phyloP scores from a whole-genome alignment of 2,329 filamentous ascomycete genomes.

The Aspergillus pseudotamarii region DNA sequence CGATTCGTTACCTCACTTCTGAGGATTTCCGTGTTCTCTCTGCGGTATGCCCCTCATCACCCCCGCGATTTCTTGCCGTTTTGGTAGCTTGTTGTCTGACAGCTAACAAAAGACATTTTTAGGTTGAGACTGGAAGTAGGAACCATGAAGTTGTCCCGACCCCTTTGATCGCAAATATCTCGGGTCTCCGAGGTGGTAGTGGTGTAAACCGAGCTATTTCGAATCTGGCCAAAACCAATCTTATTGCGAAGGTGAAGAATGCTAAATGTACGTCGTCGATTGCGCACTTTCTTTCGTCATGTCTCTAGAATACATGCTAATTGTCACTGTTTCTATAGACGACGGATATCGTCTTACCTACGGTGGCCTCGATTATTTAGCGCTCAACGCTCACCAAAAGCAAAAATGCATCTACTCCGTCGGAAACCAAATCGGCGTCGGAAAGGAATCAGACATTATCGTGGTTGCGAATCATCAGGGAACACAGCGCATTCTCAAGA shows the following conservation, averaged over 20 bases:
- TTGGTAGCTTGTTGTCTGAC: slow-evolving; percentile 28
- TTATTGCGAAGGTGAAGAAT: slow-evolving; percentile 93
- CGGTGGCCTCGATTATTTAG: slow-evolving; percentile 96
- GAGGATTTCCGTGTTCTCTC: slow-evolving; percentile 97
- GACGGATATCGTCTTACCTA: slow-evolving; percentile 97
- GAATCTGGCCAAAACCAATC: slow-evolving; percentile 82
- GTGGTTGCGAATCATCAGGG: slow-evolving; percentile 82
- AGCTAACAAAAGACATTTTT: slow-evolving; percentile 39
- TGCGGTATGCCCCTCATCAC: slow-evolving; percentile 64
- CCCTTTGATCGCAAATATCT: slow-evolving; percentile 79
- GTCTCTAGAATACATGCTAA: slow-evolving; percentile 10
- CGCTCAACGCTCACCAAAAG: slow-evolving; percentile 84
- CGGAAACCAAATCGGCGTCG: slow-evolving; percentile 90
- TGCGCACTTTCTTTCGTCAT: neutral
- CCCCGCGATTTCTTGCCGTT: slow-evolving; percentile 23
- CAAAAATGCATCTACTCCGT: slow-evolving; percentile 84
- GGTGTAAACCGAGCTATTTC: slow-evolving; percentile 88
- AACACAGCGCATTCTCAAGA: slow-evolving; percentile 83
- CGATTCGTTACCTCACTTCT: slow-evolving; percentile 84
- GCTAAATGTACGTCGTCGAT: slow-evolving; percentile 67
- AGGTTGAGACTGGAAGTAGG: slow-evolving; percentile 92
- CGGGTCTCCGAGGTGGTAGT: slow-evolving; percentile 74
- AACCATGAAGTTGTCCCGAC: slow-evolving; percentile 98
- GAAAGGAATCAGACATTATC: slow-evolving; percentile 97
- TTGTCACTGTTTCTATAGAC: slow-evolving; percentile 49